Conservation (phyloP, 1,139 yeast genomes). For the Ashbya aceris region DNA sequence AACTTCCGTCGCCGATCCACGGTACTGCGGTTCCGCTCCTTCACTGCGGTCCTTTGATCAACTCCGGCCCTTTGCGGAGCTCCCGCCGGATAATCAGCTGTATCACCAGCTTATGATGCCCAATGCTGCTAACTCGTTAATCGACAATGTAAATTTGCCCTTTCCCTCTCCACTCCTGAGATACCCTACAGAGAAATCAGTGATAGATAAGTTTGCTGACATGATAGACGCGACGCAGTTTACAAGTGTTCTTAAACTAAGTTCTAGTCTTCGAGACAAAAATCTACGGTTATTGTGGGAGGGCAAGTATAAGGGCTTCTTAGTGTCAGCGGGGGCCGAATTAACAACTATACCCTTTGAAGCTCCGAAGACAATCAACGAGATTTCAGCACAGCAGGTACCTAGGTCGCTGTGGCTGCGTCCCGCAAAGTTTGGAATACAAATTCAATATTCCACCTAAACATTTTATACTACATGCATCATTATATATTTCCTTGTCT, state of each 20-base stretch:
- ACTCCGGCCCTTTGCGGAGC: background rate
- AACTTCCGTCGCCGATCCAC: too few relatives aligned
- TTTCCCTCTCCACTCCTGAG: conserved; percentile 28
- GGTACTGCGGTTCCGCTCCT: background rate
- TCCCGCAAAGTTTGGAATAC: conserved; percentile 25
- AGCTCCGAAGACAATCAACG: conserved; percentile 4
- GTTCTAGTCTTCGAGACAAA: conserved; percentile 60
- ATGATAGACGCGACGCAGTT: conserved; percentile 47
- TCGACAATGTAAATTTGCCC: conserved; percentile 26
- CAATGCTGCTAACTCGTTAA: conserved; percentile 12
- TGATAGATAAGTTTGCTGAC: conserved; percentile 45
- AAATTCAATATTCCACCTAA: conserved; percentile 25
- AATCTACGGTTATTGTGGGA: conserved; percentile 72
- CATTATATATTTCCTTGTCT: background rate
- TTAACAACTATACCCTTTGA: conserved; percentile 10
- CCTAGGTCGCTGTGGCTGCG: conserved; percentile 5
- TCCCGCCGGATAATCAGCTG: conserved; percentile 6
- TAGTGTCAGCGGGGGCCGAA: conserved; percentile 68
- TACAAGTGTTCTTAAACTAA: conserved; percentile 63
- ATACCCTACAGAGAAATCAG: conserved; percentile 32
- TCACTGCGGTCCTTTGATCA: background rate
- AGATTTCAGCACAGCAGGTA: background rate
- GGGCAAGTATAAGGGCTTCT: conserved; percentile 72
- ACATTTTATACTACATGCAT: background rate
- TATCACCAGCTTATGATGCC: conserved; percentile 9